phyloP scores from a whole-genome alignment of 768 basidiomycete species.

The Tulasnella calospora region DNA sequence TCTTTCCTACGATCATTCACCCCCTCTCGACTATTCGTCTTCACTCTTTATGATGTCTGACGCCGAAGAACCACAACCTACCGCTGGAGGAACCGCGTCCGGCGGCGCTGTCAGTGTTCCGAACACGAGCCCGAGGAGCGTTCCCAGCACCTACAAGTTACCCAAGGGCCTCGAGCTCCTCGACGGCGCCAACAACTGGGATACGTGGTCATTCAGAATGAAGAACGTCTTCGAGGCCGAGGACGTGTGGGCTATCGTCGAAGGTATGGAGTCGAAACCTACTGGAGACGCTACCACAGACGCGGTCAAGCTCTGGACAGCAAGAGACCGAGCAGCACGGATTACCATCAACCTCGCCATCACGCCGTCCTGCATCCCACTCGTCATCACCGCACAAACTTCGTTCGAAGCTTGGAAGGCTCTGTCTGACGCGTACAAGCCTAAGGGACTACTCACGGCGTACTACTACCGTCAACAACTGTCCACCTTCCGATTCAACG shows the following conservation, averaged over 20 bases:
- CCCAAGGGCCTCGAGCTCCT: background rate
- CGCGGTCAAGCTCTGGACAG: background rate
- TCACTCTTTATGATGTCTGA: background rate
- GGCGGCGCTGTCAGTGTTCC: background rate
- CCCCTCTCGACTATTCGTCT: too few relatives aligned
- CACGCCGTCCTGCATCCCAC: background rate
- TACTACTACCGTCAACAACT: background rate
- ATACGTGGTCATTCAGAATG: background rate
- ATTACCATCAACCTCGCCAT: background rate
- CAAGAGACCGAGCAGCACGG: background rate
- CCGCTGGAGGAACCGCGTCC: too few relatives aligned
- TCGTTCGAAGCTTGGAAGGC: background rate
- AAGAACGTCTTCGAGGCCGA: background rate
- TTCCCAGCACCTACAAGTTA: background rate
- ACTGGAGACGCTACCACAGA: background rate
- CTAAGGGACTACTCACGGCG: background rate
- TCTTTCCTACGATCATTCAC: background rate
- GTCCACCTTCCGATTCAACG: background rate
- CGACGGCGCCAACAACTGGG: background rate
- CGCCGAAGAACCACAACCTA: background rate
- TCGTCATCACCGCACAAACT: background rate
- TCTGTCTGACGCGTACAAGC: background rate
- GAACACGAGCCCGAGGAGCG: background rate
- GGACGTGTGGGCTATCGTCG: background rate
- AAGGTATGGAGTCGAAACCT: background rate